Evolutionary conservation across 2,329 filamentous ascomycete species (phyloP).

Genomic region (Cadophora gregata): DNA sequence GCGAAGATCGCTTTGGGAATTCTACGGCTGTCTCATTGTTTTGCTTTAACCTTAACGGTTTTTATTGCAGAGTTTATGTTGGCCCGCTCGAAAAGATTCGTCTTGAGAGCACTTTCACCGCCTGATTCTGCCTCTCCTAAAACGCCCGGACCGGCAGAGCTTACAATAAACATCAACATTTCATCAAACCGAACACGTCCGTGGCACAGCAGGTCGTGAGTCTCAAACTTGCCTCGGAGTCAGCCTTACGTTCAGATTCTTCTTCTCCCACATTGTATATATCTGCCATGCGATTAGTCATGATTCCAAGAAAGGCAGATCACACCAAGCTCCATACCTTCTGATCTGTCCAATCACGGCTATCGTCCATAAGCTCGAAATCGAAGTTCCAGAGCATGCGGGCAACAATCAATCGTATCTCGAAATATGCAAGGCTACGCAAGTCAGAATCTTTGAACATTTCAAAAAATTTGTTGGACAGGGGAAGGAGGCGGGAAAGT

Average conservation of each 20-base stretch:
- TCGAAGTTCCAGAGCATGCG: background rate
- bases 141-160: too few relatives aligned
- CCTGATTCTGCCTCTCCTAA: too few relatives aligned
- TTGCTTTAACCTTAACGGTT: too few relatives aligned
- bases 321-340: background rate
- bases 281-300: background rate
- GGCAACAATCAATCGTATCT: background rate
- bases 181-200: background rate
- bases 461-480: background rate
- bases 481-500: background rate
- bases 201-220: background rate
- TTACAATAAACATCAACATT: too few relatives aligned
- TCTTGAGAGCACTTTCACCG: too few relatives aligned
- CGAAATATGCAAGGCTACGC: background rate
- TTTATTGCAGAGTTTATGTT: too few relatives aligned
- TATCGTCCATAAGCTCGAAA: background rate
- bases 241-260: background rate
- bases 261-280: background rate
- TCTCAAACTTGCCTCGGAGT: background rate
- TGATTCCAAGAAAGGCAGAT: background rate
- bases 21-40: too few relatives aligned
- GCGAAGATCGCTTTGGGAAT: too few relatives aligned
- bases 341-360: background rate
- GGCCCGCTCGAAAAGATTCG: too few relatives aligned
- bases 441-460: background rate